These are phyloP conservation scores for Pseudogymnoascus sp. DNA, from an alignment of 2,329 filamentous ascomycete species.

Conservation along the genomic window DNA sequence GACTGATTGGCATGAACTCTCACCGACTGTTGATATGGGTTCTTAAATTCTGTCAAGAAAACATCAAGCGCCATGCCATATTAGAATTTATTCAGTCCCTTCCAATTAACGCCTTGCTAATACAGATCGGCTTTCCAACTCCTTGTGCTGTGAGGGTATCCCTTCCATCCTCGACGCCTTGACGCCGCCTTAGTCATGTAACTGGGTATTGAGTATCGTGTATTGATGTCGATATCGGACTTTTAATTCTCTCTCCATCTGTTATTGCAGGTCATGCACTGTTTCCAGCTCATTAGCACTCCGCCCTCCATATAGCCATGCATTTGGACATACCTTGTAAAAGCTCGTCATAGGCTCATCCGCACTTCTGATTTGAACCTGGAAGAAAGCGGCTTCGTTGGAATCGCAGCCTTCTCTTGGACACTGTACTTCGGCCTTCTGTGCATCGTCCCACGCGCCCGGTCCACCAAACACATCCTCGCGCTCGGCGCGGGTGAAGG, in stretches of 20 bases:
- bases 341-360: constrained; percentile 99
- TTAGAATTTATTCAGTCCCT: too few relatives aligned
- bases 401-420: constrained; percentile 73
- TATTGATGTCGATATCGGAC: not conserved
- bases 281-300: constrained; percentile 21
- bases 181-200: not conserved
- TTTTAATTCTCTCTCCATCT: constrained; percentile 59
- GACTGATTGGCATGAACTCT: not conserved
- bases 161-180: not conserved
- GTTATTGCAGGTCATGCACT: constrained; percentile 61
- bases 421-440: constrained; percentile 78
- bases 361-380: constrained; percentile 94
- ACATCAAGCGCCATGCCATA: not conserved
- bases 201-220: not conserved
- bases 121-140: not conserved
- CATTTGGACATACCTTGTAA: constrained; percentile 58
- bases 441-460: constrained; percentile 83
- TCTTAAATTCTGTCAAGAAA: not conserved
- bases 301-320: not conserved
- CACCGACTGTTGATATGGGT: not conserved
- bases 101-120: constrained; percentile 3
- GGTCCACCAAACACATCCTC: constrained; percentile 87
- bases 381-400: constrained; percentile 83
- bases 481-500: constrained; percentile 75
- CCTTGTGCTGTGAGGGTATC: not conserved